Evolutionary conservation across 768 basidiomycete species (phyloP).

Genomic region (Leccinum subgranulosum): DNA sequence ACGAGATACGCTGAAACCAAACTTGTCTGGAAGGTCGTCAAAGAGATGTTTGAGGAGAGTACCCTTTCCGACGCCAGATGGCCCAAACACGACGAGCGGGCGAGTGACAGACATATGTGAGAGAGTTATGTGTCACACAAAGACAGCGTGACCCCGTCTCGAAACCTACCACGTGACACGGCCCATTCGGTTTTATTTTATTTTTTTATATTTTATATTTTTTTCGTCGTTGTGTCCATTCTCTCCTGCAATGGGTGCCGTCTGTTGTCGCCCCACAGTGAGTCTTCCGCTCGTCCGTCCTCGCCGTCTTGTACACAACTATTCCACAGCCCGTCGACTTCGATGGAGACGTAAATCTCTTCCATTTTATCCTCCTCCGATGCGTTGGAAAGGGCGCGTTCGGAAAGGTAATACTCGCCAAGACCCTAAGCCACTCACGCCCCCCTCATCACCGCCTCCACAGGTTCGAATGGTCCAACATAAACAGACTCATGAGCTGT

Average conservation of each 20-base stretch:
- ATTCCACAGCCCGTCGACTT: constrained; percentile 81
- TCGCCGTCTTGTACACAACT: not conserved
- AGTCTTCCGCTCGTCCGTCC: constrained; percentile 15
- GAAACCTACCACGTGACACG: constrained; percentile 13
- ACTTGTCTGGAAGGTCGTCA: constrained; percentile 73
- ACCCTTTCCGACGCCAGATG: constrained; percentile 93
- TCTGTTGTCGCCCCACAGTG: constrained; percentile 83
- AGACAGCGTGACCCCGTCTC: not conserved
- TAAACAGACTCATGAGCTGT: constrained; percentile 95
- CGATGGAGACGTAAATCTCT: constrained; percentile 92
- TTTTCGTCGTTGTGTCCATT: not conserved
- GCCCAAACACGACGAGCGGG: constrained; percentile 86
- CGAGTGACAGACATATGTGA: constrained; percentile 8
- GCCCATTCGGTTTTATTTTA: constrained; percentile 10
- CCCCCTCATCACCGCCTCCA: not conserved
- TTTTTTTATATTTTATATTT: not conserved
- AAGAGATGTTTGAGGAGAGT: constrained; percentile 85
- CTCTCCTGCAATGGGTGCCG: constrained; percentile 56
- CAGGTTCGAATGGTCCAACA: constrained; percentile 99
- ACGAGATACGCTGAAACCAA: constrained; percentile 96
- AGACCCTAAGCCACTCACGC: constrained; percentile 4
- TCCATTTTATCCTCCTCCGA: constrained; percentile 91
- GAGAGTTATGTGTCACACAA: not conserved
- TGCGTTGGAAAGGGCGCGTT: constrained; percentile 99
- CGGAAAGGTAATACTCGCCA: constrained; percentile 70